Conservation (phyloP, 2,329 filamentous ascomycete species). For the Aureobasidium zeae region DNA sequence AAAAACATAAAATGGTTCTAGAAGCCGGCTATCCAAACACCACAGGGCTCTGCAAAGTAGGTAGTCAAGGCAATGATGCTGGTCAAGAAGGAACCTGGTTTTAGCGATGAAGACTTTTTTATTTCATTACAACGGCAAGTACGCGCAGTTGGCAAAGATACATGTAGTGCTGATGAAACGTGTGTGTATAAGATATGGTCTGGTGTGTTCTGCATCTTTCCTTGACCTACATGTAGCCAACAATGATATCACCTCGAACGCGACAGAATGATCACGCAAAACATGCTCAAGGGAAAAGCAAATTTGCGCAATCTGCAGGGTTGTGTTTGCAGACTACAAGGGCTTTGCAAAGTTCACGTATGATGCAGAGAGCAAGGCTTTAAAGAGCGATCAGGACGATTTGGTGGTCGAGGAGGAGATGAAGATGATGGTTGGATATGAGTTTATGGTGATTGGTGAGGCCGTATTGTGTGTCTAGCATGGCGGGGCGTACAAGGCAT, state of each 20-base stretch:
- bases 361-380: slow-evolving; percentile 36
- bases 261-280: slow-evolving; percentile 36
- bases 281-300: slow-evolving; percentile 39
- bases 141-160: slow-evolving; percentile 37
- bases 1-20: slow-evolving; percentile 27
- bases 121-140: slow-evolving; percentile 38
- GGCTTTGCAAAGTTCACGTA: slow-evolving; percentile 39
- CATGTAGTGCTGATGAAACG: slow-evolving; percentile 37
- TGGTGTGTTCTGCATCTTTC: slow-evolving; percentile 27
- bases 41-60: slow-evolving; percentile 39
- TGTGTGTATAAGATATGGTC: slow-evolving; percentile 37
- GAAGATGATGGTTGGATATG: slow-evolving; percentile 40
- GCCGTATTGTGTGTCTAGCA: too few relatives aligned
- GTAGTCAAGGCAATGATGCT: slow-evolving; percentile 39
- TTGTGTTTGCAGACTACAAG: slow-evolving; percentile 39
- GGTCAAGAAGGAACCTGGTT: slow-evolving; percentile 39
- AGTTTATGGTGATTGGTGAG: slow-evolving; percentile 33
- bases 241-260: slow-evolving; percentile 33
- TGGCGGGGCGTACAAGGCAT: slow-evolving; percentile 5
- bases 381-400: slow-evolving; percentile 29
- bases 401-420: slow-evolving; percentile 31
- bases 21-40: slow-evolving; percentile 38
- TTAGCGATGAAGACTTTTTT: slow-evolving; percentile 38
- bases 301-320: slow-evolving; percentile 39
- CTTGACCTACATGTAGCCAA: neutral